Percentiles rank a stretch among this genome's conserved stretches.
phyloP scores from a whole-genome alignment of 164 flowering plant genomes.

The Chimonanthus salicifolius region DNA sequence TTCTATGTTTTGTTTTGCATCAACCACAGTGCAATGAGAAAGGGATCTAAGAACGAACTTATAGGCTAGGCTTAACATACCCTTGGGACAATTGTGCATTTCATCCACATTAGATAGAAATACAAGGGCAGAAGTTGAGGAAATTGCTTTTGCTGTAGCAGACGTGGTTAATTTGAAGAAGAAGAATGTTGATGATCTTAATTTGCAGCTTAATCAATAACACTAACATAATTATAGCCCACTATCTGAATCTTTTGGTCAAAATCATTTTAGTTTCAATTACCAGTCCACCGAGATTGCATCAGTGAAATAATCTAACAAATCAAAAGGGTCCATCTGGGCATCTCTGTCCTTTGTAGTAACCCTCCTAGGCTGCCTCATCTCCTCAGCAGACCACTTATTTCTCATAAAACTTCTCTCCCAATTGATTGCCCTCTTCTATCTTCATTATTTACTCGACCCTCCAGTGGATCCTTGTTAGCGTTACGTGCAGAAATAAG shows the following conservation, averaged over 20 bases:
- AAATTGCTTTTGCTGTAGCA: conserved; percentile 56
- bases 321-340: no score
- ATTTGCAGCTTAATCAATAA: conserved; percentile 46
- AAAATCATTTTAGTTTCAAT: conserved; percentile 21
- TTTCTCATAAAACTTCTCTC: no score
- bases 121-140: conserved; percentile 66
- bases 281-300: conserved; percentile 14
- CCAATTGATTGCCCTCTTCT: no score
- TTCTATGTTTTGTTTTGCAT: no score
- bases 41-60: conserved; percentile 52
- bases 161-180: conserved; percentile 55
- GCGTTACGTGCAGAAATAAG: no score
- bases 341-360: no score
- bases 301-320: no score
- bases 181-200: conserved; percentile 56
- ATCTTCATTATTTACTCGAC: no score
- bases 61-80: conserved; percentile 56
- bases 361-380: no score
- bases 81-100: conserved; percentile 22
- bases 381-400: no score
- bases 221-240: conserved; percentile 27
- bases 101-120: conserved; percentile 44
- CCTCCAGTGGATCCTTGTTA: no score
- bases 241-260: conserved; percentile 23
- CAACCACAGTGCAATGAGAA: conserved; percentile 44